A percentile compares a stretch with the other conserved stretches of the same genome.
These are phyloP conservation scores for Xylariaceae sp. DNA, from an alignment of 2,329 filamentous ascomycete species.

Conservation along the genomic window DNA sequence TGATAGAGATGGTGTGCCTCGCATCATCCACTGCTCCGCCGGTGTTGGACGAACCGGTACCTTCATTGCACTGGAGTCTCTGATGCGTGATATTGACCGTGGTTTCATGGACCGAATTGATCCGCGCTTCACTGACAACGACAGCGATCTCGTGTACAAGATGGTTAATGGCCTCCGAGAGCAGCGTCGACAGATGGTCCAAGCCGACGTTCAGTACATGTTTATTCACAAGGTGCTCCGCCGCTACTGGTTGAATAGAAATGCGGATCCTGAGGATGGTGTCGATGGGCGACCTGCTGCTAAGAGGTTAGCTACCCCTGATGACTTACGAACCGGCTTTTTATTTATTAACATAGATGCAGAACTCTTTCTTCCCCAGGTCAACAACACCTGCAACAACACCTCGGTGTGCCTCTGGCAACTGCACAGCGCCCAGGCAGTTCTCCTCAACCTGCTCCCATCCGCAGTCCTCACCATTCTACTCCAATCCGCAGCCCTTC, in stretches of 20 bases:
- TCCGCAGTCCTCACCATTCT: too few relatives aligned
- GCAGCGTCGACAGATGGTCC: slow-evolving; percentile 94
- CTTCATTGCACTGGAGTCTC: slow-evolving; percentile 92
- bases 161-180: slow-evolving; percentile 77
- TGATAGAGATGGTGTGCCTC: slow-evolving; percentile 57
- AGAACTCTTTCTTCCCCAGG: slow-evolving; percentile 13
- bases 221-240: slow-evolving; percentile 87
- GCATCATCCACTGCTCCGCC: slow-evolving; percentile 83
- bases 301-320: slow-evolving; percentile 47
- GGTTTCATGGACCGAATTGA: slow-evolving; percentile 59
- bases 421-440: too few relatives aligned
- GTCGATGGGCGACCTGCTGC: slow-evolving; percentile 40
- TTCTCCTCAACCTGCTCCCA: too few relatives aligned
- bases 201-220: slow-evolving; percentile 75
- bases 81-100: slow-evolving; percentile 74
- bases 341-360: slow-evolving; percentile 20
- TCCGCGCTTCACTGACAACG: slow-evolving; percentile 20
- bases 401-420: too few relatives aligned
- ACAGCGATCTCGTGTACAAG: slow-evolving; percentile 66
- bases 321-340: slow-evolving; percentile 40
- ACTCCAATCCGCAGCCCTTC: too few relatives aligned
- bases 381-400: too few relatives aligned
- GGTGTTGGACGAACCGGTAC: slow-evolving; percentile 93
- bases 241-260: slow-evolving; percentile 67
- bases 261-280: slow-evolving; percentile 38